Percentiles rank a stretch among this genome's conserved stretches.
Evolutionary conservation across 306 rosid genomes (phyloP).

Genomic region (Rubus idaeus): DNA sequence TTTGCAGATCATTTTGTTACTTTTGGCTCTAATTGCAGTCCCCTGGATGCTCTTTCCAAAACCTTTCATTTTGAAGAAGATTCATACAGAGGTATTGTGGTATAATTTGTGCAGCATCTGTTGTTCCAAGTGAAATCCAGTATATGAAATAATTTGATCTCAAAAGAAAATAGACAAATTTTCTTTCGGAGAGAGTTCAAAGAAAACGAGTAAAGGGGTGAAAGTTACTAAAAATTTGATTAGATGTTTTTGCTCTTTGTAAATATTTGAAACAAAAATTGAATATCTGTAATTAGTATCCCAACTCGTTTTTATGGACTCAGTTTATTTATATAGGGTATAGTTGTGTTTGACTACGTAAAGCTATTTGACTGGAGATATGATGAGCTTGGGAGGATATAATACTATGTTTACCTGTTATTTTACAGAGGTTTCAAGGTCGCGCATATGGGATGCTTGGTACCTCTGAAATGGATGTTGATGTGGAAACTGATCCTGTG

Average conservation of each 20-base stretch:
- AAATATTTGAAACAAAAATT: neutral
- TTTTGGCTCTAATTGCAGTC: constrained; percentile 87
- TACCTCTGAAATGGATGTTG: constrained; percentile 82
- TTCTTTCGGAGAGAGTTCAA: neutral
- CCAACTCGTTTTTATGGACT: constrained; percentile 14
- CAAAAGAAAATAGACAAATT: too few species aligned
- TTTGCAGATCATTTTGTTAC: constrained; percentile 87
- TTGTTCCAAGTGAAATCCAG: neutral
- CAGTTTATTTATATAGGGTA: constrained; percentile 10
- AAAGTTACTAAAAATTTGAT: neutral
- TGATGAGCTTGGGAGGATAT: constrained; percentile 25
- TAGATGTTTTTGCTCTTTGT: neutral
- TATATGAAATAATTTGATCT: too few species aligned
- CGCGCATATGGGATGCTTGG: constrained; percentile 83
- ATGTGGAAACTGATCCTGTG: constrained; percentile 85
- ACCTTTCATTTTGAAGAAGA: constrained; percentile 89
- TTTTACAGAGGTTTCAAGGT: constrained; percentile 92
- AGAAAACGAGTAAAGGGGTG: constrained; percentile 11
- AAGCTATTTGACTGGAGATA: constrained; percentile 21
- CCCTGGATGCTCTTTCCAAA: constrained; percentile 99
- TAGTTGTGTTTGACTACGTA: constrained; percentile 15
- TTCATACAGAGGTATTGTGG: constrained; percentile 71
- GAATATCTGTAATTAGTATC: neutral
- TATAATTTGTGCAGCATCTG: constrained; percentile 17
- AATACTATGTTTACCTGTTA: constrained; percentile 29